phyloP scores from a whole-genome alignment of 2,329 filamentous ascomycete genomes.

The Gnomoniopsis smithogilvyi region DNA sequence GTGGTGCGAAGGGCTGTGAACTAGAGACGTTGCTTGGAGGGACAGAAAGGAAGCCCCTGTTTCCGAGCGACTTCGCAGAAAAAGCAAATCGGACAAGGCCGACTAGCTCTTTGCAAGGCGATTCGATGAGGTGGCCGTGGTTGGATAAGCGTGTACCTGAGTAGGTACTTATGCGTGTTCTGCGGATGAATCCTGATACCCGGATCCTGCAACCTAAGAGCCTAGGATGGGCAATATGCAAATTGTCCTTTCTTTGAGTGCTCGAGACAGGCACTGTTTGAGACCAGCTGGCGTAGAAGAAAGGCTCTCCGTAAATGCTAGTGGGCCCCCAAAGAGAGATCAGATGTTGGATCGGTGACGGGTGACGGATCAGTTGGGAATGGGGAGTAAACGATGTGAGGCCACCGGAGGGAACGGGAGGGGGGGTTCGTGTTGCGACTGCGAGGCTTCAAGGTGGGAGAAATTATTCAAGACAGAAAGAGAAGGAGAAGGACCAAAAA shows the following conservation, averaged over 20 bases:
- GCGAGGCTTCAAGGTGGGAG: slow-evolving; percentile 7
- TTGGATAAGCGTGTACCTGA: neutral
- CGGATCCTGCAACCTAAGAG: neutral
- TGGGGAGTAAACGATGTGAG: no score
- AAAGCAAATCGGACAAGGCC: neutral
- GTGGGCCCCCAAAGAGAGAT: neutral
- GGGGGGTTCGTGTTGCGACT: slow-evolving; percentile 19
- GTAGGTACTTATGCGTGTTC: neutral
- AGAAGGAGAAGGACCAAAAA: slow-evolving; percentile 5
- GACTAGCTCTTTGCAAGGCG: neutral
- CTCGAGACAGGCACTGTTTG: slow-evolving; percentile 12
- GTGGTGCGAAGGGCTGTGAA: neutral
- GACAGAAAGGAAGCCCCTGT: neutral
- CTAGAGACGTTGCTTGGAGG: neutral
- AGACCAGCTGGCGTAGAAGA: slow-evolving; percentile 3
- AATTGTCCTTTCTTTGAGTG: slow-evolving; percentile 6
- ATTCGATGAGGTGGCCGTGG: neutral
- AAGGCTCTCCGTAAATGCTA: neutral
- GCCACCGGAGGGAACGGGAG: neutral
- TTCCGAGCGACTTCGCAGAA: neutral
- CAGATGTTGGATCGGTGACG: slow-evolving; percentile 7
- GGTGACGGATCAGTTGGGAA: no score
- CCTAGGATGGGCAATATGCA: neutral
- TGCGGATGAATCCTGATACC: neutral
- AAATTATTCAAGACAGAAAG: slow-evolving; percentile 12